Evolutionary conservation across 2,329 filamentous ascomycete genomes (phyloP).

Genomic region (Epichloe sp.): DNA sequence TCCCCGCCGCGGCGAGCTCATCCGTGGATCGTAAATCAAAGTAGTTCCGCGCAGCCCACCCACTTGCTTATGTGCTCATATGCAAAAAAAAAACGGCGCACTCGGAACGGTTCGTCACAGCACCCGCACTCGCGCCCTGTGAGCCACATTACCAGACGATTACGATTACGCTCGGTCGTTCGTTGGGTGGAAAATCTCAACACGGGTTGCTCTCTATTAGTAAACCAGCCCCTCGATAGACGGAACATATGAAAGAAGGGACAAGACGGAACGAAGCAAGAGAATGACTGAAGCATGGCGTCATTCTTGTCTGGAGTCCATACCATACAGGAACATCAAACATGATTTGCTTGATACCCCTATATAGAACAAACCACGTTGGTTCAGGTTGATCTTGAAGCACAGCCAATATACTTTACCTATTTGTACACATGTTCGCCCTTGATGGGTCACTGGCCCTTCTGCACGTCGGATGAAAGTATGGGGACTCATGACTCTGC

Average conservation of each 20-base stretch:
- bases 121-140: too few relatives aligned
- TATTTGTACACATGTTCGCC: background rate
- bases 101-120: too few relatives aligned
- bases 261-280: background rate
- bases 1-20: conserved; percentile 19
- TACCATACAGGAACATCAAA: background rate
- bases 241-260: background rate
- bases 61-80: background rate
- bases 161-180: too few relatives aligned
- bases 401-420: background rate
- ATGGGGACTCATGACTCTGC: background rate
- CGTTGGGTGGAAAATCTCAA: background rate
- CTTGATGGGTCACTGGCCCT: too few relatives aligned
- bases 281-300: background rate
- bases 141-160: too few relatives aligned
- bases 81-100: background rate
- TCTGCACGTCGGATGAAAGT: too few relatives aligned
- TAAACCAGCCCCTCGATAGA: background rate
- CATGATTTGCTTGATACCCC: conserved; percentile 2
- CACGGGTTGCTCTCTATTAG: background rate
- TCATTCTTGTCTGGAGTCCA: background rate
- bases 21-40: conserved; percentile 14
- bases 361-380: background rate
- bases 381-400: background rate
- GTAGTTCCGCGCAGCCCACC: background rate